These are phyloP conservation scores for Fusarium nelsonii DNA, from an alignment of 2,329 filamentous ascomycete genomes.

Conservation along the genomic window DNA sequence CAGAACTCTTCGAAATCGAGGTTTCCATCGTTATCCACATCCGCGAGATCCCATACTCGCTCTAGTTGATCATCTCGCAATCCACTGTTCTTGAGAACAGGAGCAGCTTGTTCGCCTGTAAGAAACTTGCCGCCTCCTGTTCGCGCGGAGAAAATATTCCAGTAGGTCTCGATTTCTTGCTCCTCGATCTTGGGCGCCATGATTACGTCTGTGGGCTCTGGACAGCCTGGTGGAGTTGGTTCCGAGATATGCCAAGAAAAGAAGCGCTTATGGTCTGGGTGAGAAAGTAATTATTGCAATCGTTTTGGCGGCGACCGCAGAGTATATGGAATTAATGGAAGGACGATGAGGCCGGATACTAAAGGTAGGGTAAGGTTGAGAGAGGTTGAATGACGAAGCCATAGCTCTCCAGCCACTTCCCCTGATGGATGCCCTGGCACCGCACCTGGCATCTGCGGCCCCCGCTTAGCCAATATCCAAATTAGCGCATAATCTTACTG, in stretches of 20 bases:
- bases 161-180: slow-evolving; percentile 73
- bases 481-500: slow-evolving; percentile 44
- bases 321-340: slow-evolving; percentile 16
- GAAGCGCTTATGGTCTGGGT: slow-evolving; percentile 1
- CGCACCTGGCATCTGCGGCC: slow-evolving; percentile 23
- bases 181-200: slow-evolving; percentile 73
- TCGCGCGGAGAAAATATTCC: slow-evolving; percentile 72
- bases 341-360: slow-evolving; percentile 26
- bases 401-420: slow-evolving; percentile 48
- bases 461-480: slow-evolving; percentile 47
- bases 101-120: slow-evolving; percentile 71
- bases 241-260: neutral
- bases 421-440: slow-evolving; percentile 34
- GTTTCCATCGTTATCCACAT: slow-evolving; percentile 97
- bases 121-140: slow-evolving; percentile 71
- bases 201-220: slow-evolving; percentile 43
- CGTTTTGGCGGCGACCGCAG: slow-evolving; percentile 33
- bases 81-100: slow-evolving; percentile 73
- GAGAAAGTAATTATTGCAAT: slow-evolving; percentile 16
- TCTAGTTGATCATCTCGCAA: slow-evolving; percentile 84
- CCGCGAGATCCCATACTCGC: slow-evolving; percentile 95
- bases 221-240: slow-evolving; percentile 2
- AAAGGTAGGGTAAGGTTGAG: slow-evolving; percentile 22
- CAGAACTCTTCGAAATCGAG: slow-evolving; percentile 99
- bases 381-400: slow-evolving; percentile 48